Percentiles rank a stretch among this genome's conserved stretches.
Conservation (phyloP, 306 rosid species). For the Cucurbita pepo region DNA sequence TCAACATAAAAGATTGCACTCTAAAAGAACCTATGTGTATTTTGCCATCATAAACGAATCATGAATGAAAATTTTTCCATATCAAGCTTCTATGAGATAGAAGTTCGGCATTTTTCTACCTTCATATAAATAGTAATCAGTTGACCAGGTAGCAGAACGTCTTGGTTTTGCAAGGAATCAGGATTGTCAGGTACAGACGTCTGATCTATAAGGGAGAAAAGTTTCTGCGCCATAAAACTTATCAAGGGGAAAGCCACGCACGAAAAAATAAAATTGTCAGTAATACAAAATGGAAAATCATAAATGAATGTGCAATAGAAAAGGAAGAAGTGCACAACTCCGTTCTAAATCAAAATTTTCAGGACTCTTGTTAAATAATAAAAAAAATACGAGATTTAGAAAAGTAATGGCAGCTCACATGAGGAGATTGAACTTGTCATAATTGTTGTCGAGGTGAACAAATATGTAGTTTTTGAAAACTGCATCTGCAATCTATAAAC, state of each 20-base stretch:
- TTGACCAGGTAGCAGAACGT: slow-evolving; percentile 88
- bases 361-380: background rate
- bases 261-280: slow-evolving; percentile 3
- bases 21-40: background rate
- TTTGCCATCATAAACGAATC: background rate
- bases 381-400: background rate
- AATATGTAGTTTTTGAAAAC: slow-evolving; percentile 55
- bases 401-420: slow-evolving; percentile 38
- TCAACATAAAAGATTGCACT: background rate
- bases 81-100: background rate
- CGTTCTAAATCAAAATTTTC: background rate
- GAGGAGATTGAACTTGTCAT: slow-evolving; percentile 79
- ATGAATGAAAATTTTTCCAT: background rate
- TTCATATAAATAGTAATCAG: slow-evolving; percentile 73
- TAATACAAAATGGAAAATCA: background rate
- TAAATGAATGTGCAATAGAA: background rate
- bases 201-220: slow-evolving; percentile 83
- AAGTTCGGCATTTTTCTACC: slow-evolving; percentile 20
- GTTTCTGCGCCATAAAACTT: slow-evolving; percentile 92
- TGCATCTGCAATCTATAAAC: slow-evolving; percentile 56
- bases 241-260: slow-evolving; percentile 2
- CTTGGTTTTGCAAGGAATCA: slow-evolving; percentile 91
- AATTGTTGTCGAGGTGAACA: slow-evolving; percentile 71
- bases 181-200: slow-evolving; percentile 77
- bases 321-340: background rate